Conservation (phyloP, 1,139 yeast species). For the Taiozyma sp. region DNA sequence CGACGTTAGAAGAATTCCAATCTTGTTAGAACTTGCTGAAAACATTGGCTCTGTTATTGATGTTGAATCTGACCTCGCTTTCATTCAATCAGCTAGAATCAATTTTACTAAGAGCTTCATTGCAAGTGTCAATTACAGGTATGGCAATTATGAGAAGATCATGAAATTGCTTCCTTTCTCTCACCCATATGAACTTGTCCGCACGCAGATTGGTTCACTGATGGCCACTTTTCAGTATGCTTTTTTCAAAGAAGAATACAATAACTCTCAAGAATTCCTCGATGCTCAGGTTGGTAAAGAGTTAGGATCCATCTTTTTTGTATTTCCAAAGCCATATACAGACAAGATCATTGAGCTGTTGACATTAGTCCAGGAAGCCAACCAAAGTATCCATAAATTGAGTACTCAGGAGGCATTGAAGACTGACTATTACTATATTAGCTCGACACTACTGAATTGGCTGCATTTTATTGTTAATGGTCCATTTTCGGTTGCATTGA, state of each 20-base stretch:
- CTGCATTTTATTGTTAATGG: constrained; percentile 18
- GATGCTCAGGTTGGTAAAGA: constrained; percentile 32
- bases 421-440: constrained; percentile 32
- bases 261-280: constrained; percentile 40
- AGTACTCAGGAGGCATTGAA: constrained; percentile 30
- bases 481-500: constrained; percentile 29
- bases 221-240: constrained; percentile 51
- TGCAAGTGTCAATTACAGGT: constrained; percentile 53
- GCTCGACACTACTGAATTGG: constrained; percentile 29
- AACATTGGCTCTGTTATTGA: constrained; percentile 41
- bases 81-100: constrained; percentile 61
- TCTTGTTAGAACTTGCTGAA: constrained; percentile 40
- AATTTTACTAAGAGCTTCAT: constrained; percentile 50
- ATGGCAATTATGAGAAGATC: constrained; percentile 43
- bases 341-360: constrained; percentile 34
- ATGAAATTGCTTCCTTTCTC: constrained; percentile 41
- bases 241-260: constrained; percentile 45
- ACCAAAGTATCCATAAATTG: constrained; percentile 28
- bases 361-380: constrained; percentile 38
- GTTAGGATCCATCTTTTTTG: constrained; percentile 29
- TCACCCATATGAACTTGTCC: constrained; percentile 69
- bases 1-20: constrained; percentile 63
- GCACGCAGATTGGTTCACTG: constrained; percentile 65
- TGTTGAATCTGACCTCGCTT: constrained; percentile 54
- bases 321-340: constrained; percentile 24